Conservation (phyloP, 2,329 filamentous ascomycete species). For the Rhynchosporium graminicola region DNA sequence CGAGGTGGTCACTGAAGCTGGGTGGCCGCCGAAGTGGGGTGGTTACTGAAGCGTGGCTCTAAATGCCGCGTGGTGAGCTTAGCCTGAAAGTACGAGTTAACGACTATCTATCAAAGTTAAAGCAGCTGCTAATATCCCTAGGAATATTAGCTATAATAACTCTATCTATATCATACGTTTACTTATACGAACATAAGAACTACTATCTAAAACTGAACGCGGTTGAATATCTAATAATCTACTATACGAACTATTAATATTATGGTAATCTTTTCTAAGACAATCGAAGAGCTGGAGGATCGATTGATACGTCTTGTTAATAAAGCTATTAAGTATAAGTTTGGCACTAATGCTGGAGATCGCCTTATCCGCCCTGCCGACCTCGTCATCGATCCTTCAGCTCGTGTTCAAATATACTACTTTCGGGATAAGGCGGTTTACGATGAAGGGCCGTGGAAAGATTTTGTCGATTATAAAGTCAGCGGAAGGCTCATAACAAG, state of each 20-base stretch:
- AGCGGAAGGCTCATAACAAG: not conserved
- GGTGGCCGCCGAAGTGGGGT: not conserved
- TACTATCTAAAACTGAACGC: too few species aligned
- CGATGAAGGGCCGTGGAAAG: conserved; percentile 1
- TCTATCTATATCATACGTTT: not conserved
- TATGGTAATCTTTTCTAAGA: not conserved
- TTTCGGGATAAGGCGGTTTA: not conserved
- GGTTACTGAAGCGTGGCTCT: not conserved
- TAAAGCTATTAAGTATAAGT: conserved; percentile 8
- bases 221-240: conserved; percentile 2
- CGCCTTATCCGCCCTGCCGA: not conserved
- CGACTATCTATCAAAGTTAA: not conserved
- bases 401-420: not conserved
- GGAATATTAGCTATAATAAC: too few species aligned
- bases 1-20: conserved; percentile 2
- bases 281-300: conserved; percentile 4
- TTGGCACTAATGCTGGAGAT: not conserved
- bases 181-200: not conserved
- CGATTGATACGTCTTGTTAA: conserved; percentile 3
- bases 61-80: not conserved
- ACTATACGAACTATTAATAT: not conserved
- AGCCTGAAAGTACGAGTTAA: conserved; percentile 7
- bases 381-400: not conserved
- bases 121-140: not conserved
- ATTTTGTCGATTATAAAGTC: conserved; percentile 5